Evolutionary conservation across 768 basidiomycete genomes (phyloP).

Genomic region (Trametes punicea): DNA sequence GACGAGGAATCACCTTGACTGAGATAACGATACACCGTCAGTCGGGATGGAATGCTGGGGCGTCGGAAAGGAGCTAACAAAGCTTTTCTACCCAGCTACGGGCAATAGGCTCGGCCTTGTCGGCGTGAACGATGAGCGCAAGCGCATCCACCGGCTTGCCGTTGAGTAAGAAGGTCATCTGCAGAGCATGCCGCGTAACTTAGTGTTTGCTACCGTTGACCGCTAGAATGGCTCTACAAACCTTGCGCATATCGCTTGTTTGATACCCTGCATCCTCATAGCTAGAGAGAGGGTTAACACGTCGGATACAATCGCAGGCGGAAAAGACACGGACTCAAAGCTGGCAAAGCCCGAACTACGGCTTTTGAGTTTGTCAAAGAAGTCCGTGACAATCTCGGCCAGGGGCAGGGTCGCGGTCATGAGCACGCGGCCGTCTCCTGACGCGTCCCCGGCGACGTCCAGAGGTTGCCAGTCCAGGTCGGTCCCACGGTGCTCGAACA

Average conservation of each 20-base stretch:
- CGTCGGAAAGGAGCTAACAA: constrained; percentile 45
- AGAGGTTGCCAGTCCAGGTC: constrained; percentile 83
- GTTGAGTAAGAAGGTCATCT: constrained; percentile 93
- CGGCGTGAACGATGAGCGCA: constrained; percentile 86
- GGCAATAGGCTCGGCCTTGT: constrained; percentile 70
- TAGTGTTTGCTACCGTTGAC: too few relatives aligned
- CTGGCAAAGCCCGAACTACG: constrained; percentile 89
- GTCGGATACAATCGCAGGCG: neutral
- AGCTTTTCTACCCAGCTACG: constrained; percentile 89
- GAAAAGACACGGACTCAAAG: constrained; percentile 65
- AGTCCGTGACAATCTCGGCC: constrained; percentile 90
- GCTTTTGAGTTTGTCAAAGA: constrained; percentile 93
- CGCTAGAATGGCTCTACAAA: too few relatives aligned
- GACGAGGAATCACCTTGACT: constrained; percentile 92
- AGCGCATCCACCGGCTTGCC: constrained; percentile 89
- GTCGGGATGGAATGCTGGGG: neutral
- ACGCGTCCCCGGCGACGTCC: constrained; percentile 41
- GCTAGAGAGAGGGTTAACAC: constrained; percentile 37
- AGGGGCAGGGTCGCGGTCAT: constrained; percentile 83
- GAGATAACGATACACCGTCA: neutral
- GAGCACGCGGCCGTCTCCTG: constrained; percentile 60
- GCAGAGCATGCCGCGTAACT: neutral
- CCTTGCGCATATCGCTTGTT: constrained; percentile 79
- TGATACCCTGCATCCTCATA: constrained; percentile 95
- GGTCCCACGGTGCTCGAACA: constrained; percentile 79